phyloP scores from a whole-genome alignment of 305 asterid genomes.

The Salvia sclarea region DNA sequence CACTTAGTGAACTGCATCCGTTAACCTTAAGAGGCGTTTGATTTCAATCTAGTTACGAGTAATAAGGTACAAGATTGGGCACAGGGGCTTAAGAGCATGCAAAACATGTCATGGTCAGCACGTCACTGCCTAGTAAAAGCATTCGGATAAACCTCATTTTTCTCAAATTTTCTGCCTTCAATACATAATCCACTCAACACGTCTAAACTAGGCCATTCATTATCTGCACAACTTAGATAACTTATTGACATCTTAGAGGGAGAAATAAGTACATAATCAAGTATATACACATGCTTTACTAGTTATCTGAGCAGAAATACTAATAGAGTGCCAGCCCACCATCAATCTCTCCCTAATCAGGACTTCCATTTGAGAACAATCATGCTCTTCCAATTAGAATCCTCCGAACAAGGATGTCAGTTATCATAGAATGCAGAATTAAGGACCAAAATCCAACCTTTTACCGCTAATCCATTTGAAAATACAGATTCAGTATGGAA shows the following conservation, averaged over 20 bases:
- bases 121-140: background rate
- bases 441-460: background rate
- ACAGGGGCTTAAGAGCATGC: background rate
- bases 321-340: background rate
- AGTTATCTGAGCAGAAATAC: background rate
- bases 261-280: too few relatives aligned
- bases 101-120: background rate
- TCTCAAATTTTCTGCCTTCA: too few relatives aligned
- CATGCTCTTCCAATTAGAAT: background rate
- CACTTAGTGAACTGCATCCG: background rate
- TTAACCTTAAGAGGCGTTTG: background rate
- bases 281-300: background rate
- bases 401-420: background rate
- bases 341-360: background rate
- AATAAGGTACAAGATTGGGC: background rate
- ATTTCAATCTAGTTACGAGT: background rate
- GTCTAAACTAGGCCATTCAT: background rate
- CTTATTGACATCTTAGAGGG: background rate
- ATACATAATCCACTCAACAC: too few relatives aligned
- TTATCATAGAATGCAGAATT: constrained; percentile 2
- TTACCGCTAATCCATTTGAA: background rate
- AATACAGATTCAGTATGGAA: background rate
- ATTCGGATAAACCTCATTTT: background rate
- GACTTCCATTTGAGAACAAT: background rate
- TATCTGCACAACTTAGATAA: background rate